Evolutionary conservation across 305 asterid species (phyloP), one percentile per base, ranked within the genome.

Genomic region (Fraxinus sp.): DNA sequence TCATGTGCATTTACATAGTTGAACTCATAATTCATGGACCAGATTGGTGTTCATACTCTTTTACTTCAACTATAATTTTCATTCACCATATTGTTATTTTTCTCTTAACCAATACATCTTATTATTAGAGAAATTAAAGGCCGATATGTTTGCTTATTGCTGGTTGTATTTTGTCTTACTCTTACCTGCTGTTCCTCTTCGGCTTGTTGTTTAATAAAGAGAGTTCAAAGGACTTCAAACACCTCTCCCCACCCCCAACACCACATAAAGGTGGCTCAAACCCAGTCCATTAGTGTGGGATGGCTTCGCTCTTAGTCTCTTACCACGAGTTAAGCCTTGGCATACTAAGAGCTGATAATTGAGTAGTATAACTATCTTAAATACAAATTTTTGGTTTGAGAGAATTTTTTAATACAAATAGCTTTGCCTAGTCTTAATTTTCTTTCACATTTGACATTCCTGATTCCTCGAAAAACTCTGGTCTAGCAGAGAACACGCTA

Each of bases 401-500:
- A 5, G 37, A 28, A 68, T 64, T 75, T 37, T 39, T 77, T 55
- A n/a, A 16, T 33, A 41, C 49, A 64, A 14, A 36, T 81, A 68
- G 79, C 64, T 74, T 80, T 72, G 74, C 32, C 37, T 14, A 30
- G 5, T 76, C 37, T 13, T 5, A 24, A 10, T 81, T 77, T 20
- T 13, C 33, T 78, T 46, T 73, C 71, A 46, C 35, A 77, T 57
- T 81, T 86, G 81, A 64, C 64, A 28, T 79, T 77, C 20, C n/a
- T 52, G 52, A 52, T 36, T 77, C 28, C 76, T 78, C 32, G 72
- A 66, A 71, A 82, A 77, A 78, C 79, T 84, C 44, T 82, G 80
- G 33, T 85, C 85, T 80, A 83, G 70, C 73, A 95, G 98, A 90
- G 92, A 88, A 89, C 88, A 77, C 78, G 11, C 82, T 83, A 87